Percentiles rank a stretch among this genome's conserved stretches.
Conservation (phyloP, 208 protist species). For the Trypanosoma avium region DNA sequence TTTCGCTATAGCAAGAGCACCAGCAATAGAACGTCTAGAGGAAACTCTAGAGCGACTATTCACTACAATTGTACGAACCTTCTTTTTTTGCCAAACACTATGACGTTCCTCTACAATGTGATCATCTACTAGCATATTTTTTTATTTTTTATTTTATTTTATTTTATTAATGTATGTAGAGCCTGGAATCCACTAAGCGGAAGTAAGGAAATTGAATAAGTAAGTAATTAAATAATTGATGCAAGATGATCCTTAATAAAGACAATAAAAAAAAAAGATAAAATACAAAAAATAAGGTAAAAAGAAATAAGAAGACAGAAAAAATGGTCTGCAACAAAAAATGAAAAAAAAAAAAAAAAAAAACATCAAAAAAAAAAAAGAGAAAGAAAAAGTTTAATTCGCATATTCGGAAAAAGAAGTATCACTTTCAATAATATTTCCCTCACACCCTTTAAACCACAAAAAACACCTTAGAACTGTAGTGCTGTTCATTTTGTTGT, state of each 20-base stretch:
- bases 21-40: constrained; percentile 51
- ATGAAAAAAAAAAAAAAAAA: background rate
- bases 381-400: too few species aligned
- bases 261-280: background rate
- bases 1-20: constrained; percentile 68
- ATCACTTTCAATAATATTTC: too few species aligned
- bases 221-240: too few species aligned
- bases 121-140: constrained; percentile 20
- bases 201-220: too few species aligned
- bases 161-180: constrained; percentile 3
- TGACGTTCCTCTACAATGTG: constrained; percentile 60
- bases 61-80: constrained; percentile 82
- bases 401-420: too few species aligned
- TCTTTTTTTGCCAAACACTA: constrained; percentile 86
- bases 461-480: too few species aligned
- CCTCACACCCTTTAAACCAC: too few species aligned
- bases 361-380: too few species aligned
- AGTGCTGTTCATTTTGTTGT: too few species aligned
- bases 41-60: constrained; percentile 63
- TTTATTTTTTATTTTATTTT: background rate
- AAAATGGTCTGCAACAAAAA: background rate
- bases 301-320: background rate
- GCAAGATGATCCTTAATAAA: too few species aligned
- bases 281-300: background rate
- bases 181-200: too few species aligned